phyloP scores from a whole-genome alignment of 2,329 filamentous ascomycete genomes.

The Rutstroemia sp. region DNA sequence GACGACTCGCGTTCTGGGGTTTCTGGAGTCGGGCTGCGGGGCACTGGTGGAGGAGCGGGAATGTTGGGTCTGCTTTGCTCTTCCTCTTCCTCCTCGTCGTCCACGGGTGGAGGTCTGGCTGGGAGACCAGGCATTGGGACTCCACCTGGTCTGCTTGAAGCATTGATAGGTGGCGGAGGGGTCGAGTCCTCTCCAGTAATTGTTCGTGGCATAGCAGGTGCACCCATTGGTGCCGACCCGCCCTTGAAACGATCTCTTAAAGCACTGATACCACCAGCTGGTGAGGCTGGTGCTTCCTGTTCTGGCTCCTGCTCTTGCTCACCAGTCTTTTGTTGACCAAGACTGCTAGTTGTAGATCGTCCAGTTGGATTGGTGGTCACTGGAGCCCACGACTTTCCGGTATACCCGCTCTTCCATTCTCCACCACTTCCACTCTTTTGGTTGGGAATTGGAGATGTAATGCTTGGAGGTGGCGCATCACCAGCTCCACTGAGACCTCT shows the following conservation, averaged over 20 bases:
- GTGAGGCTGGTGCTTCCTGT: constrained; percentile 43
- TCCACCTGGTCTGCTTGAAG: constrained; percentile 55
- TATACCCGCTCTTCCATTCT: constrained; percentile 88
- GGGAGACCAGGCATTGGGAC: constrained; percentile 75
- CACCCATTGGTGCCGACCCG: constrained; percentile 58
- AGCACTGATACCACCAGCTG: constrained; percentile 60
- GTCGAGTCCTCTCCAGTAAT: constrained; percentile 28
- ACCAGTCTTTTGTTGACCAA: constrained; percentile 57
- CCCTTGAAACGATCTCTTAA: constrained; percentile 79
- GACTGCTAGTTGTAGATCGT: constrained; percentile 45
- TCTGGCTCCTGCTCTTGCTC: constrained; percentile 39
- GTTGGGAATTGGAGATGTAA: constrained; percentile 48
- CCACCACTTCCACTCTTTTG: constrained; percentile 64
- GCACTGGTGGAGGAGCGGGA: constrained; percentile 34
- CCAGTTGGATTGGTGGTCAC: constrained; percentile 70
- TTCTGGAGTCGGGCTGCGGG: constrained; percentile 33
- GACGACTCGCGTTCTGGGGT: constrained; percentile 53
- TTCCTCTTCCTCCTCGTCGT: constrained; percentile 31
- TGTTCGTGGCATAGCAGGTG: constrained; percentile 30
- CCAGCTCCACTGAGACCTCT: constrained; percentile 48
- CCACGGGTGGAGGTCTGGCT: constrained; percentile 45
- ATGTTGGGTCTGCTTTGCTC: constrained; percentile 44
- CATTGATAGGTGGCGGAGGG: constrained; percentile 31
- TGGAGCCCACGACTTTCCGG: constrained; percentile 81
- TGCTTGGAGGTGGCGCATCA: constrained; percentile 35